Conservation (phyloP, 2,329 filamentous ascomycete species). For the Byssoonygena ceratinophila region DNA sequence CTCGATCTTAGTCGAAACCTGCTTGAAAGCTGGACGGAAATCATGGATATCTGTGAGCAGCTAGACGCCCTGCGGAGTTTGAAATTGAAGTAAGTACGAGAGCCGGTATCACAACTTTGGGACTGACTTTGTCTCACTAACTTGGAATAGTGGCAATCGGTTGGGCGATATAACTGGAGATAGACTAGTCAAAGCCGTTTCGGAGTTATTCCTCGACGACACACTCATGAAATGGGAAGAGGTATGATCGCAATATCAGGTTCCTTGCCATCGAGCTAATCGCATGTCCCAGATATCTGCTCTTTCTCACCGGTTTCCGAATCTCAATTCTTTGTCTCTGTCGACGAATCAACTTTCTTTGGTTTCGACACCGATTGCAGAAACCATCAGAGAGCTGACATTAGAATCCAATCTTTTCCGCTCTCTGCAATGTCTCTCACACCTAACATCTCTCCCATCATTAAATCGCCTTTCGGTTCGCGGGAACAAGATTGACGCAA, state of each 20-base stretch:
- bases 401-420: conserved; percentile 41
- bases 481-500: conserved; percentile 55
- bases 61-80: conserved; percentile 57
- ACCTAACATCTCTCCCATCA: conserved; percentile 44
- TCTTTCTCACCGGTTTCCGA: conserved; percentile 28
- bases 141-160: conserved; percentile 57
- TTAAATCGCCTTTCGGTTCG: conserved; percentile 53
- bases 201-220: conserved; percentile 55
- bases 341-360: conserved; percentile 31
- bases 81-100: conserved; percentile 55
- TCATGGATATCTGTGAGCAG: conserved; percentile 60
- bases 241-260: conserved; percentile 28
- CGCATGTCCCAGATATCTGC: conserved; percentile 26
- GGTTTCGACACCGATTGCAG: conserved; percentile 24
- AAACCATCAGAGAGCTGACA: conserved; percentile 36
- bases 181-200: conserved; percentile 42
- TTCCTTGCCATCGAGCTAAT: neutral
- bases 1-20: conserved; percentile 79
- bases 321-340: conserved; percentile 26
- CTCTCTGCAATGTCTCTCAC: conserved; percentile 31
- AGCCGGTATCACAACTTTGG: conserved; percentile 1
- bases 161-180: conserved; percentile 36
- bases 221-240: conserved; percentile 57
- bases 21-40: conserved; percentile 55
- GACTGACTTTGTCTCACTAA: conserved; percentile 10